Percentiles rank a stretch among this genome's conserved stretches.
Evolutionary conservation across 2,329 filamentous ascomycete genomes (phyloP).

Genomic region (Trichoderma polysporum): DNA sequence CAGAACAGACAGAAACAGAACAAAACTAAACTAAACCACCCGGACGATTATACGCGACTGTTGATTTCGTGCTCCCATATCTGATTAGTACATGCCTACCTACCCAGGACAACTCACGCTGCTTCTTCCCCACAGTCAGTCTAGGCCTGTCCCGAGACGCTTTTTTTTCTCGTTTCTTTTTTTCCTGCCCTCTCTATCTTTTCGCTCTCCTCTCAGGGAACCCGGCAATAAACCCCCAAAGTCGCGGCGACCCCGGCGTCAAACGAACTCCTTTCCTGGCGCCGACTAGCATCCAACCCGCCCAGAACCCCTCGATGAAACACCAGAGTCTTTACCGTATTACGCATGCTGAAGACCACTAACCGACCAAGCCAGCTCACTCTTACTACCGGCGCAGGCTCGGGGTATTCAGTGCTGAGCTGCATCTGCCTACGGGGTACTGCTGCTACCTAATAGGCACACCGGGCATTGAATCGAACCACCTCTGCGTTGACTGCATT

Average conservation of each 20-base stretch:
- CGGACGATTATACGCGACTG: no score
- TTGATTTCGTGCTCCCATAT: no score
- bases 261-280: not conserved
- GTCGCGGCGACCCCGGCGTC: constrained; percentile 4
- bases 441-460: not conserved
- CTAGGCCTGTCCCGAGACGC: not conserved
- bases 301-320: constrained; percentile 29
- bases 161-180: not conserved
- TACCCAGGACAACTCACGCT: constrained; percentile 9
- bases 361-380: constrained; percentile 9
- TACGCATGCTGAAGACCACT: constrained; percentile 23
- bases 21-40: not conserved
- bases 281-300: constrained; percentile 24
- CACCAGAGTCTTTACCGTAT: constrained; percentile 24
- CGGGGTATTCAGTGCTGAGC: not conserved
- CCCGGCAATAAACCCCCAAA: not conserved
- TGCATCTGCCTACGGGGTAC: not conserved
- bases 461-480: constrained; percentile 7
- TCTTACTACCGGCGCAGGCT: not conserved
- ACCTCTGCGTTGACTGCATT: constrained; percentile 1
- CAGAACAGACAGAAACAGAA: not conserved
- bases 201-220: not conserved
- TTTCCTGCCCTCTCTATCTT: not conserved
- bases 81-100: not conserved
- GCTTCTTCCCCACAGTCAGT: constrained; percentile 15